Evolutionary conservation across 192 early-diverging fungal genomes (phyloP), one percentile per base, ranked within the genome.

Genomic region (Mortierella hygrophila): DNA sequence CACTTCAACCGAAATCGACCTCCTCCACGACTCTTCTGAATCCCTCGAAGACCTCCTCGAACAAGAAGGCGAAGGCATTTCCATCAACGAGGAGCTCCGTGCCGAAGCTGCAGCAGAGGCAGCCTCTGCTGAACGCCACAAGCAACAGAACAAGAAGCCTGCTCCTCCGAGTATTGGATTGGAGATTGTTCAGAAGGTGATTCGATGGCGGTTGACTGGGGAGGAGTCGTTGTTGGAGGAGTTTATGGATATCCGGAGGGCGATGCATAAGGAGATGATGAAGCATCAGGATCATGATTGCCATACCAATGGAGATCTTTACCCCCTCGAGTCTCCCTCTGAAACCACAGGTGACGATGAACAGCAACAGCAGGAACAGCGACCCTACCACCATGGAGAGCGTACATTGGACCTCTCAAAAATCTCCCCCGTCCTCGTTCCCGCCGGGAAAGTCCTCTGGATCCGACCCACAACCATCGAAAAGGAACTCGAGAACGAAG

Each of bases 381-480:
- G 38, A 6, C 44, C 60, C 1, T 65, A 65, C 10, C 60, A 65
- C 29, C 60, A 65, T 65, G 29, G 26, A 0, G 5, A 32, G 42
- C 37, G 54, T 11, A 63, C 29, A 11, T 57, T 68, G 42, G 81
- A 78, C 68, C 1, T 70, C 16, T 73, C n/a, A 47, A 86, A 81
- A 72, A 71, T 77, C 26, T 73, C 78, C 7, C 76, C 72, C 0
- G 88, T 89, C 38, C 65, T 91, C 57, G 83, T 89, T 29, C 90
- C 90, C 0, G 78, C 88, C 1, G 90, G 90, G 7, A 89, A 77
- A 68, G 81, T 91, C 21, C 89, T 89, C 46, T 91, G 90, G 90
- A 80, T 91, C 23, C 82, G 85, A 8, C 88, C 88, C 13, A 86
- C 84, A 2, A 72, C 76, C 4, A 54, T 68, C 26, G 84, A 86